Conservation (phyloP, 148 eudicot species). For the Fagopyrum esculentum region DNA sequence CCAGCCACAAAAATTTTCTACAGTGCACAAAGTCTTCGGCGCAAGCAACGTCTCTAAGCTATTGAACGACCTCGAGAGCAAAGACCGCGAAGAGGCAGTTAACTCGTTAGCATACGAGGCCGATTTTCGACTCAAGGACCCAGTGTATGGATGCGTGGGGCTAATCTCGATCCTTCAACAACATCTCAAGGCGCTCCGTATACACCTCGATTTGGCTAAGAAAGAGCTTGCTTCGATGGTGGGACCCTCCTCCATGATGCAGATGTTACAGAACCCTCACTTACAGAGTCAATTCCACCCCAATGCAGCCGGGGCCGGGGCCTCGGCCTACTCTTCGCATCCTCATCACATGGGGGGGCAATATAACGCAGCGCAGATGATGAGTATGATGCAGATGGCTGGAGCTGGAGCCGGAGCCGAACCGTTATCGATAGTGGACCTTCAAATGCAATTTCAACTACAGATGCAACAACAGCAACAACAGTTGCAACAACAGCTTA, state of each 20-base stretch:
- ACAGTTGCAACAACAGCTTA: neutral
- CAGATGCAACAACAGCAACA: no score
- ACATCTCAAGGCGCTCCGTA: conserved; percentile 46
- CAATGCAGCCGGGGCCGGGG: conserved; percentile 14
- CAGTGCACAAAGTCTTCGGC: conserved; percentile 78
- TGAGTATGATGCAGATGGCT: conserved; percentile 17
- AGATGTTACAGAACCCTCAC: conserved; percentile 31
- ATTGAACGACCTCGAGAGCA: conserved; percentile 40
- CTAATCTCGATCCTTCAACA: conserved; percentile 63
- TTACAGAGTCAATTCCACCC: conserved; percentile 14
- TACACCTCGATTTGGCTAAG: conserved; percentile 38
- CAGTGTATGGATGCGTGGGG: conserved; percentile 86
- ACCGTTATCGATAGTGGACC: neutral
- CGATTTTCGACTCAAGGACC: conserved; percentile 55
- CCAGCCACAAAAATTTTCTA: conserved; percentile 60
- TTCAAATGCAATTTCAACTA: neutral
- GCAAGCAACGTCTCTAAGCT: conserved; percentile 80
- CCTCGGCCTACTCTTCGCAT: neutral
- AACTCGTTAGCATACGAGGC: conserved; percentile 79
- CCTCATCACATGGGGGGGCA: conserved; percentile 5
- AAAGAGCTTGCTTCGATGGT: conserved; percentile 51
- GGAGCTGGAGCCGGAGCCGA: neutral
- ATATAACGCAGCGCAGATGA: conserved; percentile 33
- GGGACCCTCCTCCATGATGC: conserved; percentile 52
- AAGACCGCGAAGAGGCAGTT: conserved; percentile 71